Evolutionary conservation across 495 filamentous ascomycete species (phyloP), one percentile per base, ranked within the genome.

Genomic region (Penicillium subrubescens): DNA sequence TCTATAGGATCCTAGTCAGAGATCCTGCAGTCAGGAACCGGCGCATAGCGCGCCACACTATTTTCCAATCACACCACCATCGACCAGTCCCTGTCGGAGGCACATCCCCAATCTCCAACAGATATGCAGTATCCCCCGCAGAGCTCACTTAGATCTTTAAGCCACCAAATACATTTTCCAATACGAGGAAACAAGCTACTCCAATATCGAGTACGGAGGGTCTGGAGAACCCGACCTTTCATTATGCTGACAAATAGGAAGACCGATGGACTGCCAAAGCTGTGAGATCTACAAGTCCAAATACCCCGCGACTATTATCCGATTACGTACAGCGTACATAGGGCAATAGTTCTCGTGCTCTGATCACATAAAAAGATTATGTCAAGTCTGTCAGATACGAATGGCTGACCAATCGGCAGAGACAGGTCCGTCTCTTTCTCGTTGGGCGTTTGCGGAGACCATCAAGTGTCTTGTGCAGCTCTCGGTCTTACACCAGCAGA

Each of bases 21-120:
- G 29, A 52, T 52, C 23, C 6, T 21, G 11, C 14, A 31, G 25
- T n/a, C 48, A 27, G 48, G 27, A 35, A 57, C 37, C 8, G 51
- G 58, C 66, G 61, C 66, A 64, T 64, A 59, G 25, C 62, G 56
- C 56, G 56, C 56, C 48, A 27, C 44, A 17, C 23, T 19, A 17
- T 58, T 43, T 34, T 23, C 48, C 14, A 41, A 11, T 61, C 21
- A 41, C 50, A 34, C 15, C 58, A 27, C 25, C 25, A 27, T 27
- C 25, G 25, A 25, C 50, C 15, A 27, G 10, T 46, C 4, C 35
- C n/a, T 21, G n/a, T 23, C 4, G 27, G 53, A 34, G 33, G 33
- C 53, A 23, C 8, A 37, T 12, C 53, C 48, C 23, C 15, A 48
- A 19, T 48, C 17, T 48, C 19, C 43, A 48, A 52, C 48, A 52